Base-by-base conservation (phyloP, 164 flowering plant genomes). In the Sedum album region DNA sequence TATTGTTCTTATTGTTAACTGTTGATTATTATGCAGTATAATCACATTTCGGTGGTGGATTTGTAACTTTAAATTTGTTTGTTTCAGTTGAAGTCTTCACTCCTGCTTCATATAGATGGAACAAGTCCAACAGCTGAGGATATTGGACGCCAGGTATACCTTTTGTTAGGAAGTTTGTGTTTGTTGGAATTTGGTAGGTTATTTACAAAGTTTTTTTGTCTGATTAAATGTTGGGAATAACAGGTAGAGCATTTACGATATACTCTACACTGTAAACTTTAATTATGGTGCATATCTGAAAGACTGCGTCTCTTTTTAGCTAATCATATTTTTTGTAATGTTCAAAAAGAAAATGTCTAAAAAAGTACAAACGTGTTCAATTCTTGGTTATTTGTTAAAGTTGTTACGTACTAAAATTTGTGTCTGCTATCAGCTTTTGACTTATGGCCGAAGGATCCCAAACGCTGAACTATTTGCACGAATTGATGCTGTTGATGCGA, bases 91-190 rank as follows among this genome's bases (percentile, higher is more conserved):
- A 94, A 94, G 79, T 90, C 99, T 62, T 85, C 91, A 71, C 77
- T 94, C 75, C 76, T 88, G 74, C 96, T 91, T 75, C 92, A 92
- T 80, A 79, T 90, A 36, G 99, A 94, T 79, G 97, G 99, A 73
- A 85, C 91, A 38, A 94, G 96, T 73, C 89, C 93, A 26, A 74
- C 86, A 63, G 97, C 99, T 69, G 99, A 94, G 80, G 99, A 94
- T 75, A 94, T 94, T 79, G 99, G 97, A 1, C 97, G 97, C 30
- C 97, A 95, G 98, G 99, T 95, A 77, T 31, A 8, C 23, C 28
- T 15, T 71, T 21, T 57, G 21, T 6, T 17, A 53, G n/a, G n/a
- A n/a, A n/a, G n/a, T n/a, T n/a, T n/a, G n/a, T n/a, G n/a, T n/a
- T n/a, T n/a, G n/a, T n/a, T n/a, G n/a, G n/a, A n/a, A n/a, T n/a